phyloP scores from a whole-genome alignment of 2,329 filamentous ascomycete genomes.

The Claviceps fusiformis region DNA sequence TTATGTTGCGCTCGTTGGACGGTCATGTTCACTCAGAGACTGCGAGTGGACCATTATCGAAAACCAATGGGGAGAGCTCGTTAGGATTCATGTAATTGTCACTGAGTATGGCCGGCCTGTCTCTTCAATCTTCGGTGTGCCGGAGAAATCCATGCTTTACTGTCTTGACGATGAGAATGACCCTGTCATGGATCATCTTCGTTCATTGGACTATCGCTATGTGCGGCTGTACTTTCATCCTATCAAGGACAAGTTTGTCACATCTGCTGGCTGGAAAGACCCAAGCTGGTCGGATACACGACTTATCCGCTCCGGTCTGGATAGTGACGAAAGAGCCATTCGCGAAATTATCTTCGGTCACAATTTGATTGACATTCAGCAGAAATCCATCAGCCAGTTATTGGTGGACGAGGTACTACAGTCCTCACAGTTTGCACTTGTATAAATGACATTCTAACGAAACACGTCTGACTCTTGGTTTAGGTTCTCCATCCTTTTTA shows the following conservation, averaged over 20 bases:
- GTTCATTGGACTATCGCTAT: slow-evolving; percentile 82
- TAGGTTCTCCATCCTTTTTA: slow-evolving; percentile 95
- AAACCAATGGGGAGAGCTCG: slow-evolving; percentile 94
- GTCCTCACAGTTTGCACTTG: not conserved
- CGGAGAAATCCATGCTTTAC: slow-evolving; percentile 44
- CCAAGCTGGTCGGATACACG: slow-evolving; percentile 72
- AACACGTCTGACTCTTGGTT: not conserved
- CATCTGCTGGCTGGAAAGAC: slow-evolving; percentile 88
- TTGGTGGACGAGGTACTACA: slow-evolving; percentile 66
- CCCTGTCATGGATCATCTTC: slow-evolving; percentile 60
- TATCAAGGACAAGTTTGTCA: slow-evolving; percentile 72
- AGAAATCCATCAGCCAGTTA: slow-evolving; percentile 72
- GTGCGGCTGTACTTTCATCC: slow-evolving; percentile 89
- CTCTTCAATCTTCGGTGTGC: slow-evolving; percentile 52
- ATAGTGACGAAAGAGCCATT: slow-evolving; percentile 73
- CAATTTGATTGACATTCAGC: slow-evolving; percentile 85
- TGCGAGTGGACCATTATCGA: slow-evolving; percentile 91
- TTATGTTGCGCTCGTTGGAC: slow-evolving; percentile 66
- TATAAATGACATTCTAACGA: not conserved
- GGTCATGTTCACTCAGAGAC: slow-evolving; percentile 51
- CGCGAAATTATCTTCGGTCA: slow-evolving; percentile 78
- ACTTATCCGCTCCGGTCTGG: slow-evolving; percentile 63
- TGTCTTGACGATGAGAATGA: slow-evolving; percentile 50
- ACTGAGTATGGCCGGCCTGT: slow-evolving; percentile 39
- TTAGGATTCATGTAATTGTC: slow-evolving; percentile 53